Evolutionary conservation across 352 stramenopile species (phyloP).

Genomic region (Phytophthora rubi): DNA sequence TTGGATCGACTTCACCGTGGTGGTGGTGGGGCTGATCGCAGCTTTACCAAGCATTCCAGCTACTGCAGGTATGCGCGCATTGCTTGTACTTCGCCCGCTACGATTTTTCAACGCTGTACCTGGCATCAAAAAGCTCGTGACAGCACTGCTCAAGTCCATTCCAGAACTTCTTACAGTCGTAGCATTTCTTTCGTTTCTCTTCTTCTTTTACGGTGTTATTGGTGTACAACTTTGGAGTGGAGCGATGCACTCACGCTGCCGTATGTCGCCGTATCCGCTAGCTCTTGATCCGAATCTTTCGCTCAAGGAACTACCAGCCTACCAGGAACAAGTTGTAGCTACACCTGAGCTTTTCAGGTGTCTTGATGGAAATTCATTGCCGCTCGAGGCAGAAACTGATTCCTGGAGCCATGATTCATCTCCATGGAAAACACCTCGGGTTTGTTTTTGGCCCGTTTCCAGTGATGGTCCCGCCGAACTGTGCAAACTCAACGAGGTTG

Average conservation of each 20-base stretch:
- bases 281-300: constrained; percentile 46
- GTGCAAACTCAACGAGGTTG: constrained; percentile 50
- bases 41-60: constrained; percentile 52
- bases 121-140: constrained; percentile 69
- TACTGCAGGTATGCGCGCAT: constrained; percentile 44
- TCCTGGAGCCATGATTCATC: constrained; percentile 57
- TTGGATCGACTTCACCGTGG: constrained; percentile 90
- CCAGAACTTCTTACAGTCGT: constrained; percentile 80
- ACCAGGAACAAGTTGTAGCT: constrained; percentile 34
- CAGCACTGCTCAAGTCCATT: constrained; percentile 75
- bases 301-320: constrained; percentile 32
- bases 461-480: constrained; percentile 52
- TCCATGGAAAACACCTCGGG: constrained; percentile 54
- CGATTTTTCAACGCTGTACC: constrained; percentile 56
- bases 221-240: constrained; percentile 84
- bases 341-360: constrained; percentile 17
- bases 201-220: constrained; percentile 88
- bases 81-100: constrained; percentile 48
- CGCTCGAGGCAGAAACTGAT: constrained; percentile 25
- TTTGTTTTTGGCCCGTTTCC: constrained; percentile 92
- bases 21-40: constrained; percentile 66
- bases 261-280: constrained; percentile 72
- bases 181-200: constrained; percentile 81
- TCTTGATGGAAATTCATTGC: constrained; percentile 14
- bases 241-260: constrained; percentile 68